Base-by-base conservation (phyloP, 176 grass and related monocot species). In the Areca catechu region DNA sequence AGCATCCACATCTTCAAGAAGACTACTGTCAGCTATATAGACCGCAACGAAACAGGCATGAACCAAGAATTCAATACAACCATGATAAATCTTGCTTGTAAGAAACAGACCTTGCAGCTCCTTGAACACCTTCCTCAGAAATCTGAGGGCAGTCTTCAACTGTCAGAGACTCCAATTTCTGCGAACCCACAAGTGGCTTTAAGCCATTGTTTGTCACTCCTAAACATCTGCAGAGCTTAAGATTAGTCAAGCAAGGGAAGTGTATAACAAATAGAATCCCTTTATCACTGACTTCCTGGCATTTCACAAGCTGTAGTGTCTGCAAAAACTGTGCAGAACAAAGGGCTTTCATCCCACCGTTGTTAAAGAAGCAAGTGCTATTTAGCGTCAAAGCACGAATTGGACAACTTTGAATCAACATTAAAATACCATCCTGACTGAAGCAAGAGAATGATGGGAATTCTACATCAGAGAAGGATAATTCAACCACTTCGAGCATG, bases 401-500 rank as follows among this genome's bases (percentile, higher is more conserved):
- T 2, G 81, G 73, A 71, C 85, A 89, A 0, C 64, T 69, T 16
- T 72, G 72, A 30, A 89, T 10, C 7, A 95, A 55, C 10, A 2
- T 63, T 56, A 75, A 25, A 49, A 95, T 69, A 30, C 82, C 81
- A 24, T 67, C 15, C 63, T 68, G 66, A 22, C 75, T 85, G 50
- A 89, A 79, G 29, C 64, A 66, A 53, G 67, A 71, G 58, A 63
- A 27, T 3, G 64, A 29, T 27, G 74, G 64, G 0, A 49, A 77
- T 18, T 1, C 4, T 27, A 5, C 16, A 2, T 20, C 57, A 25
- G 62, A 79, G 50, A 77, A 74, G 62, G 19, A 74, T 78, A 94
- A 63, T 30, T 84, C 74, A 48, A 88, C 59, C 73, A 70, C 71
- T 78, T 88, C 54, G 19, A 88, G 74, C 83, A 73, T 67, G 0